Conservation (phyloP, 441 rosid genomes). For the Populus trichocarpa region DNA sequence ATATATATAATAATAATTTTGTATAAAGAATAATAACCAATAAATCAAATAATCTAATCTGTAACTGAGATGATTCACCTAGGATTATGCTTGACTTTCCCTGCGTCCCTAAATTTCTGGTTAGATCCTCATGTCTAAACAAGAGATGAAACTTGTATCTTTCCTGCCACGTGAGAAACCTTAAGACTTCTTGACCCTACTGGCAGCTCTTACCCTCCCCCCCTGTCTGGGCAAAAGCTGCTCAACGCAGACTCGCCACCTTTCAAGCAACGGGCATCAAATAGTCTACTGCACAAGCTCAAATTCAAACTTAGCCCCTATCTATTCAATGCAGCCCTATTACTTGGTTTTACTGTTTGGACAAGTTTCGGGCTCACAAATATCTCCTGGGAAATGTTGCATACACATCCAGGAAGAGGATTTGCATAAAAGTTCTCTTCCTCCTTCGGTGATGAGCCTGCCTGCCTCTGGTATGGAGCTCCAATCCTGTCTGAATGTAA, state of each 20-base stretch:
- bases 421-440: constrained; percentile 95
- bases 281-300: constrained; percentile 6
- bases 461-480: constrained; percentile 60
- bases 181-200: constrained; percentile 16
- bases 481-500: constrained; percentile 65
- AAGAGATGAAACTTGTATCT: constrained; percentile 11
- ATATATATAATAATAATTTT: neutral
- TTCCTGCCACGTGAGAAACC: constrained; percentile 10
- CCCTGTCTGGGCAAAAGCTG: constrained; percentile 4
- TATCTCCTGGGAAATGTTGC: constrained; percentile 42
- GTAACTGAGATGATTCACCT: constrained; percentile 21
- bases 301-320: constrained; percentile 22
- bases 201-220: constrained; percentile 16
- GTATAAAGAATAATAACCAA: constrained; percentile 21
- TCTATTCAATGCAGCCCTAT: constrained; percentile 27
- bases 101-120: constrained; percentile 17
- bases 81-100: constrained; percentile 14
- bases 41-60: constrained; percentile 11
- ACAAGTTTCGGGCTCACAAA: constrained; percentile 17
- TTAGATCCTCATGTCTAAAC: constrained; percentile 8
- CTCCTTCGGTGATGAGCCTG: constrained; percentile 63
- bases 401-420: constrained; percentile 85
- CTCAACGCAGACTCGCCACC: constrained; percentile 15
- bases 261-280: neutral
- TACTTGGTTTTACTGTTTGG: constrained; percentile 16